Percentiles rank a stretch among this genome's conserved stretches.
phyloP scores from a whole-genome alignment of 352 stramenopile species.

The Phytophthora nicotianae region DNA sequence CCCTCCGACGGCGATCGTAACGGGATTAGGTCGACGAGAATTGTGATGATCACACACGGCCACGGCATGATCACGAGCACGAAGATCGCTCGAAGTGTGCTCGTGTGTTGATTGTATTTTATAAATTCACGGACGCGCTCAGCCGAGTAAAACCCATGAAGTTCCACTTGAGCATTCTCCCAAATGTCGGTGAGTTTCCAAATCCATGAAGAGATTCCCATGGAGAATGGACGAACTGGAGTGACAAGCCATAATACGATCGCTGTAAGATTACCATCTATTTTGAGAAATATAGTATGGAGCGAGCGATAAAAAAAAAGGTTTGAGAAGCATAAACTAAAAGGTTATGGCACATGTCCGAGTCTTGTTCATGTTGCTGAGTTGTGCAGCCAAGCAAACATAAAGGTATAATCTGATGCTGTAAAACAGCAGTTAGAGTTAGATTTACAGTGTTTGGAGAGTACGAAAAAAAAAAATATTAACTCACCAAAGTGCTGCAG shows the following conservation, averaged over 20 bases:
- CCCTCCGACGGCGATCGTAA: slow-evolving; percentile 16
- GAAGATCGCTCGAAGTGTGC: background rate
- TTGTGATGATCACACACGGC: slow-evolving; percentile 26
- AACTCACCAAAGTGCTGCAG: slow-evolving; percentile 39
- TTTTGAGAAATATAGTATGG: background rate
- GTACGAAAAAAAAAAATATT: background rate
- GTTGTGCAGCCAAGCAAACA: slow-evolving; percentile 36
- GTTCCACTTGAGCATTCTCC: slow-evolving; percentile 21
- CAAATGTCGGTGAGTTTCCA: slow-evolving; percentile 4
- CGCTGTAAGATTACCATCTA: background rate
- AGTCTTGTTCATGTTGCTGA: background rate
- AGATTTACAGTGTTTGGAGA: background rate
- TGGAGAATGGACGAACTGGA: background rate
- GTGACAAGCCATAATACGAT: background rate
- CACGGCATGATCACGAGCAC: slow-evolving; percentile 15
- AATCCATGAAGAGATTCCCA: background rate
- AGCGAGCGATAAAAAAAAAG: background rate
- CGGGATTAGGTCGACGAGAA: slow-evolving; percentile 26
- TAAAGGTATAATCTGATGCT: slow-evolving; percentile 40
- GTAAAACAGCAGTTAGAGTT: background rate
- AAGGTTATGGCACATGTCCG: background rate
- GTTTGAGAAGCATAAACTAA: background rate
- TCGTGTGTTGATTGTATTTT: slow-evolving; percentile 4
- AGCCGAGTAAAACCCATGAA: slow-evolving; percentile 25
- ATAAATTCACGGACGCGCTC: slow-evolving; percentile 13